Percentiles rank a stretch among this genome's conserved stretches.
Evolutionary conservation across 2,329 filamentous ascomycete genomes (phyloP).

Genomic region (Aspergillus viridinutans): DNA sequence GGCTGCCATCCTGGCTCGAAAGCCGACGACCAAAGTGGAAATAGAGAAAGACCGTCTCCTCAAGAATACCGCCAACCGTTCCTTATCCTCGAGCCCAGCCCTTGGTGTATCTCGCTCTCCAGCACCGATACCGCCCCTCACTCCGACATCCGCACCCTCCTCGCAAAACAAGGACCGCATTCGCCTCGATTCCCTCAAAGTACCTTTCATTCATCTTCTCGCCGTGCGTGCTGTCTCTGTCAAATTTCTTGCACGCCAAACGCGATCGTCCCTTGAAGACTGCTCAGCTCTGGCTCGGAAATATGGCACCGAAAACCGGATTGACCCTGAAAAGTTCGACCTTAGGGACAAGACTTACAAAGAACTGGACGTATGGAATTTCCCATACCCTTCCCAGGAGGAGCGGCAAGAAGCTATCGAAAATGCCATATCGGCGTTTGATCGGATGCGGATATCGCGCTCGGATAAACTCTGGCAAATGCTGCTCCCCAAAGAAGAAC

Average conservation of each 20-base stretch:
- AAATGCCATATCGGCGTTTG: slow-evolving; percentile 60
- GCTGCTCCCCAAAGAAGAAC: slow-evolving; percentile 56
- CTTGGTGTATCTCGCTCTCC: slow-evolving; percentile 36
- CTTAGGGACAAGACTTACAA: slow-evolving; percentile 57
- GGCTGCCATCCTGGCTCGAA: slow-evolving; percentile 26
- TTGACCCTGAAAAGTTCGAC: slow-evolving; percentile 48
- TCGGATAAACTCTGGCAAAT: slow-evolving; percentile 61
- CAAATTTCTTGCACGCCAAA: slow-evolving; percentile 45
- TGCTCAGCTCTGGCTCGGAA: slow-evolving; percentile 48
- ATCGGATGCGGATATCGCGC: slow-evolving; percentile 56
- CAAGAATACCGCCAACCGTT: slow-evolving; percentile 34
- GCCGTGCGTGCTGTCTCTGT: slow-evolving; percentile 48
- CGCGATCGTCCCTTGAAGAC: slow-evolving; percentile 48
- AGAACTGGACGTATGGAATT: slow-evolving; percentile 59
- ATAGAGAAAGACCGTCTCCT: slow-evolving; percentile 41
- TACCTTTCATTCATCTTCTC: slow-evolving; percentile 50
- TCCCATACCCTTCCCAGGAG: slow-evolving; percentile 53
- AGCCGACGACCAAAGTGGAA: slow-evolving; percentile 35
- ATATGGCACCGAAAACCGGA: slow-evolving; percentile 48
- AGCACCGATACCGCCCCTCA: slow-evolving; percentile 30
- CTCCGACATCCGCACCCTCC: slow-evolving; percentile 42
- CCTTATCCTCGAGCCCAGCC: slow-evolving; percentile 40
- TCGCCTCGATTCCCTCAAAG: slow-evolving; percentile 42
- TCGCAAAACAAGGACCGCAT: slow-evolving; percentile 34
- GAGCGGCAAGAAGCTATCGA: slow-evolving; percentile 59